These are phyloP conservation scores for Metschnikowia gelsemii DNA, from an alignment of 805 yeast species.

Conservation along the genomic window DNA sequence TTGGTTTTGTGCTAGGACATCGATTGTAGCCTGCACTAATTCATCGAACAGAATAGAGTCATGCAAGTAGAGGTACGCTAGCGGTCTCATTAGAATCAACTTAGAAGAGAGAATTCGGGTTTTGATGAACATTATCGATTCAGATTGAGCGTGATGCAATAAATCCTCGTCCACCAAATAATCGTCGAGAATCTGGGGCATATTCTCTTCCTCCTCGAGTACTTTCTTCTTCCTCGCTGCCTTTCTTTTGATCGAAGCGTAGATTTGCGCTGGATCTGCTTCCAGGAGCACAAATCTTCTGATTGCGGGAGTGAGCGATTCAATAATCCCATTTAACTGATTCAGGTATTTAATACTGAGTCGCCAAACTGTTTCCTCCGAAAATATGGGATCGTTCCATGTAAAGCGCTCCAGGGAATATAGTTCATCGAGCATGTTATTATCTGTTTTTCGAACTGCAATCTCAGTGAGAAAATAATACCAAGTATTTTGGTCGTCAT, in stretches of 20 bases:
- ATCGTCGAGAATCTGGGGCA: conserved; percentile 32
- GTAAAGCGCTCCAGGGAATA: conserved; percentile 14
- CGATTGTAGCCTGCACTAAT: conserved; percentile 27
- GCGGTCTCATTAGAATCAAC: conserved; percentile 34
- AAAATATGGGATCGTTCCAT: conserved; percentile 30
- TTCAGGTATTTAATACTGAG: conserved; percentile 32
- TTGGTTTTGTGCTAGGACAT: conserved; percentile 2
- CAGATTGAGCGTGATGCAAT: conserved; percentile 35
- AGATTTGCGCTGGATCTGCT: conserved; percentile 31
- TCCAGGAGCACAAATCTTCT: conserved; percentile 35
- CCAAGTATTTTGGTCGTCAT: conserved; percentile 34
- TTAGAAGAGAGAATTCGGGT: conserved; percentile 37
- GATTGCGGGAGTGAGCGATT: conserved; percentile 35
- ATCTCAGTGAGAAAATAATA: conserved; percentile 40
- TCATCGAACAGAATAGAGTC: conserved; percentile 30
- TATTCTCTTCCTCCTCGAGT: conserved; percentile 13
- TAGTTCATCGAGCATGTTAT: conserved; percentile 35
- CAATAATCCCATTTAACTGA: conserved; percentile 40
- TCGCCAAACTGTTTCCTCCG: conserved; percentile 25
- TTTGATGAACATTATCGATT: conserved; percentile 38
- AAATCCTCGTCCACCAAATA: conserved; percentile 36
- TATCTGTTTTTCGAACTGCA: conserved; percentile 41
- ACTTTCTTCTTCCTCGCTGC: conserved; percentile 19
- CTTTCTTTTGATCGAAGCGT: conserved; percentile 26
- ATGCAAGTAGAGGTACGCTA: conserved; percentile 32